Conservation (phyloP, 495 filamentous ascomycete genomes). For the Penicillium fimorum region DNA sequence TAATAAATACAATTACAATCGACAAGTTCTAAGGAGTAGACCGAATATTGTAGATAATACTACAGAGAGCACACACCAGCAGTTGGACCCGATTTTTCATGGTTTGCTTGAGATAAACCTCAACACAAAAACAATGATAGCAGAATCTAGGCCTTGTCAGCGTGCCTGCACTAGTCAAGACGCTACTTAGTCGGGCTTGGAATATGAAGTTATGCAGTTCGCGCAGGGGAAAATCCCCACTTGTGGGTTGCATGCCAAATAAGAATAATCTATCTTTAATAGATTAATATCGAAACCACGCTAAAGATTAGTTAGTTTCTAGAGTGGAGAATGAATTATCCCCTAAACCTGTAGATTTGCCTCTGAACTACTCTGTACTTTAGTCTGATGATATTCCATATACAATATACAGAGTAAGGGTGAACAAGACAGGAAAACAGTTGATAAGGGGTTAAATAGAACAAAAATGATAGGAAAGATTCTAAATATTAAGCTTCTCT, state of each 20-base stretch:
- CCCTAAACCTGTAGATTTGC: neutral
- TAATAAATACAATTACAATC: neutral
- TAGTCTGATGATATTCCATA: neutral
- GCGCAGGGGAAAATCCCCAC: neutral
- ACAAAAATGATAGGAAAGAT: too few relatives aligned
- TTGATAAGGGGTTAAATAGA: neutral
- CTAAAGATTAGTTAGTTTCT: neutral
- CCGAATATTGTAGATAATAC: neutral
- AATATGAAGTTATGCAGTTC: constrained; percentile 5
- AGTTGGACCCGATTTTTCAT: neutral
- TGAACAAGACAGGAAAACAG: neutral
- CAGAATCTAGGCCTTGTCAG: constrained; percentile 2
- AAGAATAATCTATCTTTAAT: neutral
- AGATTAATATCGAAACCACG: neutral
- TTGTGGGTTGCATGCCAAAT: neutral
- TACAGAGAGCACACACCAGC: neutral
- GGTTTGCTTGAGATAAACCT: neutral
- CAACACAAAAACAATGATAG: neutral
- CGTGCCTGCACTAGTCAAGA: neutral
- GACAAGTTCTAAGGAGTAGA: neutral
- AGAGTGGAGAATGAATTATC: neutral
- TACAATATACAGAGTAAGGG: neutral
- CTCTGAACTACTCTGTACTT: neutral
- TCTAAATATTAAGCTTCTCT: neutral
- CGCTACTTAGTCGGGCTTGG: neutral